Evolutionary conservation across 164 flowering plant genomes (phyloP), one percentile per base, ranked within the genome.

Genomic region (Berberis thunbergii): DNA sequence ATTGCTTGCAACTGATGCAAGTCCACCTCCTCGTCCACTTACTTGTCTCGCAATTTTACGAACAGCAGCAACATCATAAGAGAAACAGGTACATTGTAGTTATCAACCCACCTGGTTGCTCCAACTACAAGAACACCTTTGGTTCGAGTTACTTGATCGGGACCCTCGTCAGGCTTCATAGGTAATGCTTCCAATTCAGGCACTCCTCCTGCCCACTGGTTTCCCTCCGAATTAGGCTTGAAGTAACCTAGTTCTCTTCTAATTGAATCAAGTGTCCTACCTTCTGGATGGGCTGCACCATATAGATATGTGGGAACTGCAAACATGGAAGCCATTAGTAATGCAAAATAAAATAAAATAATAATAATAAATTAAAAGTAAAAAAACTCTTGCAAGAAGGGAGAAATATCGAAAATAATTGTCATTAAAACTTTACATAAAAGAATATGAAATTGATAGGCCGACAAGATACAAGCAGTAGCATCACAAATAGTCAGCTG

Each of bases 1-100:
- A 89, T 54, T 1, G 91, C 73, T 62, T 89, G 96, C 64, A 87
- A n/a, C 93, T 0, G 84, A 76, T 1, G 87, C 86, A 3, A 89
- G 81, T n/a, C 96, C 91, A 2, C 96, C 96, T 0, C 91, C 91
- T 52, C 96, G 72, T 4, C 79, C 89, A 66, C 96, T 87, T 60
- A 89, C 88, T 76, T 62, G 70, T 55, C 76, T 67, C 1, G 96
- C 86, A 50, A 89, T 85, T 61, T 76, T 73, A 8, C 84, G 69
- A 4, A 81, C 65, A 3, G 72, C 73, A 2, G 80, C 67, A 6
- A 84, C 60, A 54, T 89, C 83, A 1, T 84, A 77, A 46, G 89
- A 80, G 74, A 79, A 63, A 84, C 73, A 3, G 93, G 96, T 10
- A 89, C 76, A 57, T 86, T 89, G 79, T 85, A 89, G 43, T 70